Percentiles rank a stretch among this genome's conserved stretches.
phyloP scores from a whole-genome alignment of 2,329 filamentous ascomycete genomes.

The Talaromyces sp. region DNA sequence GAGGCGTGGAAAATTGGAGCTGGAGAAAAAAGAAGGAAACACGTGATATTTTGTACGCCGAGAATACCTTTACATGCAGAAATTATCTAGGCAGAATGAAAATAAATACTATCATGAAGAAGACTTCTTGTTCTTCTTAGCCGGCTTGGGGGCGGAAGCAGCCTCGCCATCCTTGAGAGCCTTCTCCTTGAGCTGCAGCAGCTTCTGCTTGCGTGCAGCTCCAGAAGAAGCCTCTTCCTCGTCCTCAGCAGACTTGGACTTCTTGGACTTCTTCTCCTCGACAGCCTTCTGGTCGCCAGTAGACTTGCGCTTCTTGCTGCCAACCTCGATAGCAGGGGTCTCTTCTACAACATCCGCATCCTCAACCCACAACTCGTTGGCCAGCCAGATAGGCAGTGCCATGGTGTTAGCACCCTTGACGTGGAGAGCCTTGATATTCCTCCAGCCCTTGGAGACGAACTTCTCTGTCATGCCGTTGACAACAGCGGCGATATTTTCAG shows the following conservation, averaged over 20 bases:
- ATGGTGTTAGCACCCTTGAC: conserved; percentile 89
- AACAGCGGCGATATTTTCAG: conserved; percentile 78
- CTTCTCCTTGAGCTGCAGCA: conserved; percentile 53
- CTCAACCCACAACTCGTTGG: conserved; percentile 87
- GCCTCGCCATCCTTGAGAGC: conserved; percentile 47
- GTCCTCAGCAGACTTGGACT: conserved; percentile 39
- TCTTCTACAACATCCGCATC: conserved; percentile 69
- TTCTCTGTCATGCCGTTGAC: conserved; percentile 71
- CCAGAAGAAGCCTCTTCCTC: conserved; percentile 40
- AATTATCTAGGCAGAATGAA: conserved; percentile 31
- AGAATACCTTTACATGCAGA: conserved; percentile 37
- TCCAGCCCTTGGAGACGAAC: conserved; percentile 84
- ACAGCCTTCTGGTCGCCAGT: conserved; percentile 34
- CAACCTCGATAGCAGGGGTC: conserved; percentile 37
- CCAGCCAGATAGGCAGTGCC: conserved; percentile 91
- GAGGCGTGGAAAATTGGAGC: not conserved
- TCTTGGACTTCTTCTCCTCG: conserved; percentile 45
- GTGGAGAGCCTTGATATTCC: conserved; percentile 79
- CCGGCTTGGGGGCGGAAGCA: conserved; percentile 18
- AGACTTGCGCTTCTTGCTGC: conserved; percentile 60
- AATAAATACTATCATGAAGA: conserved; percentile 33
- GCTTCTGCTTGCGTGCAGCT: conserved; percentile 50
- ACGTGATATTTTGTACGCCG: conserved; percentile 38
- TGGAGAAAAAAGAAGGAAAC: conserved; percentile 25
- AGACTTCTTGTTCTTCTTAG: conserved; percentile 45